Evolutionary conservation across 345 rosid species (phyloP).

Genomic region (Schrenkiella parvula): DNA sequence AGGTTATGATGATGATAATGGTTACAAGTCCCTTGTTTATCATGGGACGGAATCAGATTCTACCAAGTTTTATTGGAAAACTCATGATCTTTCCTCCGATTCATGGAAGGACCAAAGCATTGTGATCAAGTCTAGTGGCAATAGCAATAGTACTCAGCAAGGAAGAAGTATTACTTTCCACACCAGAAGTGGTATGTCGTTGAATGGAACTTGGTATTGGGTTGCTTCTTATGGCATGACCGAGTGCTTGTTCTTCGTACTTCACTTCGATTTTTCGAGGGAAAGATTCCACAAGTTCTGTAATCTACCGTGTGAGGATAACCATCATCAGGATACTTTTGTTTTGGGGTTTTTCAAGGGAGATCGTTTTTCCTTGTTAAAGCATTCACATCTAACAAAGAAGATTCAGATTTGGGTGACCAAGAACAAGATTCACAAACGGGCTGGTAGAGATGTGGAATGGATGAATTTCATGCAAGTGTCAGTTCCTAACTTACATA

Average conservation of each 20-base stretch:
- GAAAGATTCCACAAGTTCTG: not conserved
- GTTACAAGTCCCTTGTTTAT: not conserved
- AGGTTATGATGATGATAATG: not conserved
- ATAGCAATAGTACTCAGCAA: no score
- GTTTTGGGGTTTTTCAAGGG: not conserved
- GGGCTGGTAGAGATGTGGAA: not conserved
- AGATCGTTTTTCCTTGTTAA: not conserved
- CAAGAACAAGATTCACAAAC: not conserved
- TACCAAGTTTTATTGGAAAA: not conserved
- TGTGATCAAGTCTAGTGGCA: no score
- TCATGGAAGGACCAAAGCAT: no score
- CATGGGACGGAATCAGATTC: no score
- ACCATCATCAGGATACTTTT: not conserved
- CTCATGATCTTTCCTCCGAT: not conserved
- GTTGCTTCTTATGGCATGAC: not conserved
- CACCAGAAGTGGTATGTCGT: not conserved
- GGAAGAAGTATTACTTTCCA: no score
- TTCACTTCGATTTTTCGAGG: not conserved
- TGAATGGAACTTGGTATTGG: not conserved
- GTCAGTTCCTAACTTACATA: not conserved
- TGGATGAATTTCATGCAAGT: not conserved
- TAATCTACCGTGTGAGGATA: not conserved
- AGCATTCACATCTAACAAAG: not conserved
- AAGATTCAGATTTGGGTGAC: not conserved
- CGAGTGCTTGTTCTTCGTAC: not conserved